Percentiles rank a stretch among this genome's conserved stretches.
Conservation (phyloP, 805 yeast genomes). For the Ogataea dorogensis region DNA sequence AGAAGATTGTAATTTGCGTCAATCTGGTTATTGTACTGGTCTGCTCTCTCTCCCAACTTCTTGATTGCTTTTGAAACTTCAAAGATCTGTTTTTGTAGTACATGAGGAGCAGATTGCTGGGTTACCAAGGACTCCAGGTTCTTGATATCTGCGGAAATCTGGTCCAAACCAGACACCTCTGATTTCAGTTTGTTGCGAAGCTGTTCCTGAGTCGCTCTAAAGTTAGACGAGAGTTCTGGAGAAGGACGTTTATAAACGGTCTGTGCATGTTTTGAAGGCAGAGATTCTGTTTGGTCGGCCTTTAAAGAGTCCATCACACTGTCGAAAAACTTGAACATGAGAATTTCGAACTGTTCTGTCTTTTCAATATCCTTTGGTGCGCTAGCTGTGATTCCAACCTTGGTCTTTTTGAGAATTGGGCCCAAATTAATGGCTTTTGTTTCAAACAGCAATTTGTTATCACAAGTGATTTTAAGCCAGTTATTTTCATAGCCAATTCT, state of each 20-base stretch:
- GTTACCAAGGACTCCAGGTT: conserved; percentile 8
- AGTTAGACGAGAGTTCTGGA: conserved; percentile 6
- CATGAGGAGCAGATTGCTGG: conserved; percentile 11
- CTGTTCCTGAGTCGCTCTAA: conserved; percentile 21
- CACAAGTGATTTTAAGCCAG: conserved; percentile 60
- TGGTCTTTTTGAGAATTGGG: conserved; percentile 34
- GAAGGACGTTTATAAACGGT: background rate
- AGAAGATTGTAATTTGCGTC: conserved; percentile 9
- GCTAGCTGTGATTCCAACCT: conserved; percentile 54
- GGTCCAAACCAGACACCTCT: background rate
- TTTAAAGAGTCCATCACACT: conserved; percentile 36
- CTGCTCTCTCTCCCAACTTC: conserved; percentile 12
- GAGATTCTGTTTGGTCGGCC: conserved; percentile 23
- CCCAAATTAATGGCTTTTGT: conserved; percentile 54
- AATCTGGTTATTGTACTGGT: conserved; percentile 6
- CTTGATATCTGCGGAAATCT: conserved; percentile 10
- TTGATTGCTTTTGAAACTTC: conserved; percentile 22
- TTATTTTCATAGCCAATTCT: conserved; percentile 55
- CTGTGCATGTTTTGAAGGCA: conserved; percentile 38
- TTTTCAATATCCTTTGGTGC: conserved; percentile 35
- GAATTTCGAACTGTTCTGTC: conserved; percentile 63
- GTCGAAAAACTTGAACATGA: conserved; percentile 56
- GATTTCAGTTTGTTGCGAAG: conserved; percentile 1
- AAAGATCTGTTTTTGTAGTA: conserved; percentile 23
- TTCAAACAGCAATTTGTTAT: conserved; percentile 68